Evolutionary conservation across 2,329 filamentous ascomycete species (phyloP).

Genomic region (Hirsutella minnesotensis): DNA sequence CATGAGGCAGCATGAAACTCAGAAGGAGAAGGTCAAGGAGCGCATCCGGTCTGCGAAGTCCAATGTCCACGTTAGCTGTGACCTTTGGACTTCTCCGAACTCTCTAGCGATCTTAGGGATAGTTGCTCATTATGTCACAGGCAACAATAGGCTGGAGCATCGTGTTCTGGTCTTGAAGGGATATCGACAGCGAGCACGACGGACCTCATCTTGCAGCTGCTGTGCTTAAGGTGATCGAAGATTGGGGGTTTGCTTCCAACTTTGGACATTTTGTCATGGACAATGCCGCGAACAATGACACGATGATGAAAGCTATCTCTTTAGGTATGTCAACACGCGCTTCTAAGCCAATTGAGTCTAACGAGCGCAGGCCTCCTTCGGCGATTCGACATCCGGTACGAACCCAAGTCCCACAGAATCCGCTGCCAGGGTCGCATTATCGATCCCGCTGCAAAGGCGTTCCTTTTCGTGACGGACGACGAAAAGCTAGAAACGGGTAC

Average conservation of each 20-base stretch:
- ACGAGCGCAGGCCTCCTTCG: slow-evolving; percentile 4
- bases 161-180: slow-evolving; percentile 2
- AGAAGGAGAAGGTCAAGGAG: slow-evolving; percentile 2
- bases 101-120: slow-evolving; percentile 1
- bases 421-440: slow-evolving; percentile 2
- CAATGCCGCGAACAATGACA: slow-evolving; percentile 5
- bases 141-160: neutral
- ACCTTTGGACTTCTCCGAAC: no score
- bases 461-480: slow-evolving; percentile 5
- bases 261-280: no score
- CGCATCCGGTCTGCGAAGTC: neutral
- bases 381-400: slow-evolving; percentile 2
- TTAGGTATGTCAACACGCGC: slow-evolving; percentile 3
- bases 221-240: slow-evolving; percentile 2
- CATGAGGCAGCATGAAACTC: no score
- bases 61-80: neutral
- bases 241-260: no score
- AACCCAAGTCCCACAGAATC: slow-evolving; percentile 4
- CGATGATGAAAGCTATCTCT: slow-evolving; percentile 2
- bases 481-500: slow-evolving; percentile 3
- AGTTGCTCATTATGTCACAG: slow-evolving; percentile 2
- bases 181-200: slow-evolving; percentile 5
- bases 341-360: slow-evolving; percentile 1
- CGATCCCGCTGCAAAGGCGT: no score
- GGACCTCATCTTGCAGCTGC: slow-evolving; percentile 1